phyloP scores from a whole-genome alignment of 768 basidiomycete genomes.

The Boletus speciosus region DNA sequence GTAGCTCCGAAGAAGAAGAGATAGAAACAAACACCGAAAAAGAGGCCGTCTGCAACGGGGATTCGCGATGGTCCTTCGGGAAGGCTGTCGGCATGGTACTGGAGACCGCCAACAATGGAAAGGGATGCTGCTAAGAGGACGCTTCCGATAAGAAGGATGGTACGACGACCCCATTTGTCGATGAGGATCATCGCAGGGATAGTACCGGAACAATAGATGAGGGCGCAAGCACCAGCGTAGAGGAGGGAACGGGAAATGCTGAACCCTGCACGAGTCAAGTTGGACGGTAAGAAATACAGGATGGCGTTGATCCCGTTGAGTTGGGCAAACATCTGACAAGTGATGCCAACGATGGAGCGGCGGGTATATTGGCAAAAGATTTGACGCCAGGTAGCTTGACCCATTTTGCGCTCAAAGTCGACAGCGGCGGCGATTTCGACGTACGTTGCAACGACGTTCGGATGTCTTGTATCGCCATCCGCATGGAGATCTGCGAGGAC shows the following conservation, averaged over 20 bases:
- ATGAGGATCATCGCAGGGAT: constrained; percentile 53
- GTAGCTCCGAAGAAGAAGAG: constrained; percentile 57
- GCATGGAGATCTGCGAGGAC: constrained; percentile 59
- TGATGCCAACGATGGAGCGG: constrained; percentile 49
- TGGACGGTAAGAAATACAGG: constrained; percentile 55
- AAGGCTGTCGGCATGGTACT: constrained; percentile 40
- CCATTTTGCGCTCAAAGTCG: constrained; percentile 38
- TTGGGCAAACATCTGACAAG: constrained; percentile 53
- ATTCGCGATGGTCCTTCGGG: constrained; percentile 32
- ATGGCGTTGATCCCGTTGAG: constrained; percentile 58
- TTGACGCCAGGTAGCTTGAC: constrained; percentile 44
- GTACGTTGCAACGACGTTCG: constrained; percentile 43
- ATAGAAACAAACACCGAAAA: constrained; percentile 50
- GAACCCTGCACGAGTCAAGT: constrained; percentile 50
- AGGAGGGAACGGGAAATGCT: constrained; percentile 40
- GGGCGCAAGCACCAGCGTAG: constrained; percentile 44
- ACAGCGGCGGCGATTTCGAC: constrained; percentile 40
- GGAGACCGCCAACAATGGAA: constrained; percentile 50
- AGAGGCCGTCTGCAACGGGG: constrained; percentile 36
- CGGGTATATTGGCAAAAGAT: constrained; percentile 49
- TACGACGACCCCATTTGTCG: constrained; percentile 50
- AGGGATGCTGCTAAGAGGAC: constrained; percentile 41
- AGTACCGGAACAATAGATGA: constrained; percentile 48
- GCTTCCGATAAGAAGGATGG: constrained; percentile 49
- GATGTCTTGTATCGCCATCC: constrained; percentile 42